Conservation (phyloP, 352 stramenopile species). For the Globisporangium heterothallicum region DNA sequence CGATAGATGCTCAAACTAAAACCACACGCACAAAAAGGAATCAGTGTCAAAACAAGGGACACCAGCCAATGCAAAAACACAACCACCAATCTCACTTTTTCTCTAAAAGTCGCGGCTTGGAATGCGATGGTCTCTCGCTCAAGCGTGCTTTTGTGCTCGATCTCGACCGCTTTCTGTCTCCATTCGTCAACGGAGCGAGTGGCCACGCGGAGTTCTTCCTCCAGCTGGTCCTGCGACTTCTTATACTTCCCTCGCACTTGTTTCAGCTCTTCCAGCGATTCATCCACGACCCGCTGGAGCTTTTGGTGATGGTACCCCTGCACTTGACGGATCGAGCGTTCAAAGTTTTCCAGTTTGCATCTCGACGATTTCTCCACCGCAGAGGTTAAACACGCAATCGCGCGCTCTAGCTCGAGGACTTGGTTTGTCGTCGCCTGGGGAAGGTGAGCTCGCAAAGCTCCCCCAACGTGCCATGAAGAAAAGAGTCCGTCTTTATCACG, state of each 20-base stretch:
- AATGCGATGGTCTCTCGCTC: slow-evolving; percentile 24
- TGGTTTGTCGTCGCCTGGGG: slow-evolving; percentile 18
- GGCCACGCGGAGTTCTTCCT: slow-evolving; percentile 26
- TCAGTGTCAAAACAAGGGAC: neutral
- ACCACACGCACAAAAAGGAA: neutral
- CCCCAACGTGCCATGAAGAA: slow-evolving; percentile 34
- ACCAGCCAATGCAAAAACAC: neutral
- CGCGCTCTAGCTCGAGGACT: slow-evolving; percentile 33
- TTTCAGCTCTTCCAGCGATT: slow-evolving; percentile 51
- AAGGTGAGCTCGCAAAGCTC: slow-evolving; percentile 23
- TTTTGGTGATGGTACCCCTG: slow-evolving; percentile 48
- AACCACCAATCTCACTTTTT: slow-evolving; percentile 10
- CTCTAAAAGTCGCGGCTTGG: slow-evolving; percentile 14
- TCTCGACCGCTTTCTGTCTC: slow-evolving; percentile 21
- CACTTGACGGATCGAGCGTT: slow-evolving; percentile 41
- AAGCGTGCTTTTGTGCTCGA: slow-evolving; percentile 12
- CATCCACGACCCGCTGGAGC: slow-evolving; percentile 43
- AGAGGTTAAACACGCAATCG: slow-evolving; percentile 23
- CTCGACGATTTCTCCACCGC: slow-evolving; percentile 27
- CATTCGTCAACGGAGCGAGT: slow-evolving; percentile 25
- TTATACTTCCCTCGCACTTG: slow-evolving; percentile 38
- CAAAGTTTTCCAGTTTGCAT: slow-evolving; percentile 36
- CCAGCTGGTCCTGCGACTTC: slow-evolving; percentile 31
- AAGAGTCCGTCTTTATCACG: neutral
- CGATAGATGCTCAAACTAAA: slow-evolving; percentile 12